phyloP scores from a whole-genome alignment of 2,329 filamentous ascomycete species.

The Aspergillus oerlinghausenensis region DNA sequence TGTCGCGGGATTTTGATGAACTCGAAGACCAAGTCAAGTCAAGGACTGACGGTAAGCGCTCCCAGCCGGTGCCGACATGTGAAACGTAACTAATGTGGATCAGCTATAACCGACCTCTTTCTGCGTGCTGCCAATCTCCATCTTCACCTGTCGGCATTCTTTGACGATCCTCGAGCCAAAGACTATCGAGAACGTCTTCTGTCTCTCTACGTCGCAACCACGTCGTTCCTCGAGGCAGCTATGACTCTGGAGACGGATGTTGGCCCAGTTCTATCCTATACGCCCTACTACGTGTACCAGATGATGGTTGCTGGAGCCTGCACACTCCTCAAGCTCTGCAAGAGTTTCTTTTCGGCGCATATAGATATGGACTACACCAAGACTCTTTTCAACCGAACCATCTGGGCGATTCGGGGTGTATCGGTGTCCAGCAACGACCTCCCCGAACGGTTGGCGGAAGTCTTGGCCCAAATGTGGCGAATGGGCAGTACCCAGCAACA shows the following conservation, averaged over 20 bases:
- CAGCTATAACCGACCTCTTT: conserved; percentile 45
- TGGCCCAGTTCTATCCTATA: conserved; percentile 49
- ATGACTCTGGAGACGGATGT: conserved; percentile 42
- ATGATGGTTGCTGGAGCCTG: conserved; percentile 64
- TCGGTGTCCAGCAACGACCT: conserved; percentile 61
- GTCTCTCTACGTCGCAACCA: conserved; percentile 43
- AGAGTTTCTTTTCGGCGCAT: conserved; percentile 58
- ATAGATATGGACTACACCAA: conserved; percentile 54
- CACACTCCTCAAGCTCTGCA: conserved; percentile 60
- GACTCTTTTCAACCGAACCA: conserved; percentile 54
- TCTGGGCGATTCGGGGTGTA: conserved; percentile 56
- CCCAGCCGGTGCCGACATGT: not conserved
- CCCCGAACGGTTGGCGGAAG: conserved; percentile 59
- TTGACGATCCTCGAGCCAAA: conserved; percentile 44
- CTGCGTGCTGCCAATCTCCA: conserved; percentile 45
- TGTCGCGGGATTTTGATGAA: conserved; percentile 46
- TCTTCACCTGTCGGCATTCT: conserved; percentile 47
- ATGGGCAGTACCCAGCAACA: conserved; percentile 36
- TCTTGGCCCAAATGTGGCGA: conserved; percentile 63
- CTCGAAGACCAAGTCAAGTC: conserved; percentile 48
- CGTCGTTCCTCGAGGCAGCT: conserved; percentile 44
- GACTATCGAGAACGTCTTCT: conserved; percentile 45
- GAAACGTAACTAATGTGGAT: conserved; percentile 4
- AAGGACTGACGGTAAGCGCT: conserved; percentile 35
- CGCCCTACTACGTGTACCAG: conserved; percentile 61